Evolutionary conservation across 1,284 basidiomycete genomes (phyloP), one percentile per base, ranked within the genome.

Genomic region (Moniliophthora roreri): DNA sequence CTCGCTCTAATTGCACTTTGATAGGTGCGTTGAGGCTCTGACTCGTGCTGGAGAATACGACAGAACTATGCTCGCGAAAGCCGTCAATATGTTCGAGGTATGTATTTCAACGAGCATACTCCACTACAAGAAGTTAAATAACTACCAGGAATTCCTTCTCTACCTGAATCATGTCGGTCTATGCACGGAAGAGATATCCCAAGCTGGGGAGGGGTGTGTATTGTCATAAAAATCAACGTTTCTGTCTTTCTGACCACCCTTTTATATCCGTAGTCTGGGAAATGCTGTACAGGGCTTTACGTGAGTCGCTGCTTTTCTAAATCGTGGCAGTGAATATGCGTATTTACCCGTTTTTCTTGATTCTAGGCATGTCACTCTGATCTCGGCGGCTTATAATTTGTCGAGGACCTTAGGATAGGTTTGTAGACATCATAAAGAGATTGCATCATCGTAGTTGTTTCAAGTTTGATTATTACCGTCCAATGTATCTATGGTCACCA

Each of bases 211-310:
- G 71, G 87, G 78, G 84, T 89, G 58, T 55, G 81, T 40, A 38
- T 26, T 2, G 38, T 47, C 40, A 51, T n/a, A n/a, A n/a, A 50
- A 37, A 51, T 37, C 28, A 44, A 20, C 10, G 42, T 10, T 45
- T 23, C 34, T 48, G 10, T n/a, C n/a, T 36, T 36, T 3, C 35
- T 41, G 26, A 50, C 21, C 23, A 44, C 34, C 16, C 32, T 8
- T 20, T 13, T 40, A 23, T 24, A n/a, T 41, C 18, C 23, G 21
- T 57, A 89, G 87, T 6, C 76, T 92, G 32, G 89, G 89, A 4
- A 91, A 92, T 59, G 86, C 88, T 2, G 89, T 91, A n/a, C 89
- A 92, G 69, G 90, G 89, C 20, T 92, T 92, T 68, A 92, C 89
- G 85, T 90, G 69, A 60, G 85, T 82, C 23, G 9, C 45, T 20